These are phyloP conservation scores for Hemileccinum impolitum DNA, from an alignment of 768 basidiomycete genomes.

Conservation along the genomic window DNA sequence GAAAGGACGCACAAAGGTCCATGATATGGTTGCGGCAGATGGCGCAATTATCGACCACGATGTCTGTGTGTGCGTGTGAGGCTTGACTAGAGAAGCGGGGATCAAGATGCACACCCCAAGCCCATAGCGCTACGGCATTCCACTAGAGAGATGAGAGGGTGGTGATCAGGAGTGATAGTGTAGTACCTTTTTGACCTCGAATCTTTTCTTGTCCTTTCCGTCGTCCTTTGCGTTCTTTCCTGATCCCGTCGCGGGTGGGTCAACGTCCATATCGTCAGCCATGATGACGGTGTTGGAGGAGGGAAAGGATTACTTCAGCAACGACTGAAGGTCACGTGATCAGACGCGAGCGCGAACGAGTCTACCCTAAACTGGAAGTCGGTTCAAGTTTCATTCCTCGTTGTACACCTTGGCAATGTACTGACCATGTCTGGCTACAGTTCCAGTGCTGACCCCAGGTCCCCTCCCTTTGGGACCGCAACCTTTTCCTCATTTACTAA, in stretches of 20 bases:
- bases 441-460: conserved; percentile 47
- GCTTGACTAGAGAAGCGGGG: neutral
- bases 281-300: conserved; percentile 28
- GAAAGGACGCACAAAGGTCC: conserved; percentile 82
- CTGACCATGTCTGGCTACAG: conserved; percentile 40
- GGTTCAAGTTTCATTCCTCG: conserved; percentile 30
- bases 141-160: conserved; percentile 53
- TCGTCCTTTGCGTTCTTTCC: conserved; percentile 52
- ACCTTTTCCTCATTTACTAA: conserved; percentile 52
- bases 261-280: conserved; percentile 73
- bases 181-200: conserved; percentile 97
- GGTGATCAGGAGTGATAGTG: neutral
- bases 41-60: conserved; percentile 98
- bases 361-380: conserved; percentile 38
- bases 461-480: conserved; percentile 59
- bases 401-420: conserved; percentile 22
- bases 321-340: conserved; percentile 31
- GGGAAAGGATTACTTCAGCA: conserved; percentile 15
- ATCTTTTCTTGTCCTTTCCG: conserved; percentile 73
- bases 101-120: conserved; percentile 71
- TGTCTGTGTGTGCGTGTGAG: conserved; percentile 53
- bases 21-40: conserved; percentile 99
- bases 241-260: conserved; percentile 38
- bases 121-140: conserved; percentile 98
- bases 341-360: conserved; percentile 35